phyloP scores from a whole-genome alignment of 345 rosid species.

The Eucalyptus polyanthemos region DNA sequence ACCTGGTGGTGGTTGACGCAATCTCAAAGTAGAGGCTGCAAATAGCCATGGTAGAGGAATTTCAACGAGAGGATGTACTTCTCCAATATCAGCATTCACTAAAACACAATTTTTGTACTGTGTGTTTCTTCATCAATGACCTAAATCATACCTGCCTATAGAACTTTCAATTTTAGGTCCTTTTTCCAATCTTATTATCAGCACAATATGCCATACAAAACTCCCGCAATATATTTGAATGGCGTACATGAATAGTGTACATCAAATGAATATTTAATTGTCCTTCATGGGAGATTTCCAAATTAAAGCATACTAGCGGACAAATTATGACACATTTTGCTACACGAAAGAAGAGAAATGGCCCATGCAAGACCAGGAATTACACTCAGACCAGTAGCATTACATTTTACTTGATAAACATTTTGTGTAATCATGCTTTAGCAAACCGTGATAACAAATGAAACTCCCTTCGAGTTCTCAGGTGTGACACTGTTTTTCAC shows the following conservation, averaged over 20 bases:
- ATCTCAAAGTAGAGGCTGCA: not conserved
- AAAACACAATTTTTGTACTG: not conserved
- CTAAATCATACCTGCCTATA: not conserved
- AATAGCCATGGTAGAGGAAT: not conserved
- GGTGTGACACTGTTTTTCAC: not conserved
- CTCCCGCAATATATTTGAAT: not conserved
- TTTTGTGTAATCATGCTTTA: not conserved
- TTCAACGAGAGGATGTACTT: not conserved
- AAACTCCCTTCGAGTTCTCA: not conserved
- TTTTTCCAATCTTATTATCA: not conserved
- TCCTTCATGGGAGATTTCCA: not conserved
- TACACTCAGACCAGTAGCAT: not conserved
- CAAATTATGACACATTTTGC: not conserved
- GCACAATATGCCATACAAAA: not conserved
- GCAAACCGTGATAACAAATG: not conserved
- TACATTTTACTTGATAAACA: not conserved
- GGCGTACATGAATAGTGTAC: not conserved
- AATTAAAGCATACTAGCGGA: not conserved
- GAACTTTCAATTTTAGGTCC: not conserved
- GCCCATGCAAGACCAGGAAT: not conserved
- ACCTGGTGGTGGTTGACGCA: not conserved
- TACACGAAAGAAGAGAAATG: not conserved
- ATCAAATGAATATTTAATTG: not conserved
- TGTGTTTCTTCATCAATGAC: not conserved
- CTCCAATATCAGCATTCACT: not conserved